A percentile compares a stretch with the other conserved stretches of the same genome.
Evolutionary conservation across 345 rosid genomes (phyloP).

Genomic region (Salix viminalis): DNA sequence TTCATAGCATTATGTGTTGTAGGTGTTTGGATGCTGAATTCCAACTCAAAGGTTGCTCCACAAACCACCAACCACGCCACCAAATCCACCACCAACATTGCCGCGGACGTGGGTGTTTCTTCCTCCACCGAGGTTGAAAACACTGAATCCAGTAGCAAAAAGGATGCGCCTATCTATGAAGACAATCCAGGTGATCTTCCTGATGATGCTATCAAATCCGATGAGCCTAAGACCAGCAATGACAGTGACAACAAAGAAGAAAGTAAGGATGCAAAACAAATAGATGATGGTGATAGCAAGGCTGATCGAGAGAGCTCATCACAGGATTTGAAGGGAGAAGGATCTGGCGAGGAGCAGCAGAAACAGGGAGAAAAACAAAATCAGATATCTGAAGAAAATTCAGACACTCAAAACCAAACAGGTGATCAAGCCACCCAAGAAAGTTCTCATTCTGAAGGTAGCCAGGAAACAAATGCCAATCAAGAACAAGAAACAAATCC

Average conservation of each 20-base stretch:
- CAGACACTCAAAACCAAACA: conserved; percentile 21
- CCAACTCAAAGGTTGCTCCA: conserved; percentile 46
- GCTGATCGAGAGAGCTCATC: conserved; percentile 16
- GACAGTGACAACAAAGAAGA: conserved; percentile 2
- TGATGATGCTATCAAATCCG: conserved; percentile 71
- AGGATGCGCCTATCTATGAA: conserved; percentile 42
- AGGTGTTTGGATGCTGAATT: conserved; percentile 77
- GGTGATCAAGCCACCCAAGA: conserved; percentile 13
- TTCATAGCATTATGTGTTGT: conserved; percentile 63
- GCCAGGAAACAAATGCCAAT: conserved; percentile 15
- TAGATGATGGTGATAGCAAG: neutral
- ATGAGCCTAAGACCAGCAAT: conserved; percentile 31
- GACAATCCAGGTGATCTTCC: conserved; percentile 90
- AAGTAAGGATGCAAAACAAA: neutral
- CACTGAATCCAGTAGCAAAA: conserved; percentile 13
- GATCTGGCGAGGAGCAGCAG: conserved; percentile 37
- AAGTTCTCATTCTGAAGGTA: conserved; percentile 9
- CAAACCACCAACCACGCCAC: conserved; percentile 34
- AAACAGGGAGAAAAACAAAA: conserved; percentile 29
- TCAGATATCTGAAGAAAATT: conserved; percentile 39
- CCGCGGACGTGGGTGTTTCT: conserved; percentile 9
- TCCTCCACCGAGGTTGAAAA: conserved; percentile 19
- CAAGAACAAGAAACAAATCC: neutral
- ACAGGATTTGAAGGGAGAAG: conserved; percentile 22
- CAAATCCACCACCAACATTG: conserved; percentile 7